These are phyloP conservation scores for Dothideomycetes sp. DNA, from an alignment of 2,329 filamentous ascomycete species.

Conservation along the genomic window DNA sequence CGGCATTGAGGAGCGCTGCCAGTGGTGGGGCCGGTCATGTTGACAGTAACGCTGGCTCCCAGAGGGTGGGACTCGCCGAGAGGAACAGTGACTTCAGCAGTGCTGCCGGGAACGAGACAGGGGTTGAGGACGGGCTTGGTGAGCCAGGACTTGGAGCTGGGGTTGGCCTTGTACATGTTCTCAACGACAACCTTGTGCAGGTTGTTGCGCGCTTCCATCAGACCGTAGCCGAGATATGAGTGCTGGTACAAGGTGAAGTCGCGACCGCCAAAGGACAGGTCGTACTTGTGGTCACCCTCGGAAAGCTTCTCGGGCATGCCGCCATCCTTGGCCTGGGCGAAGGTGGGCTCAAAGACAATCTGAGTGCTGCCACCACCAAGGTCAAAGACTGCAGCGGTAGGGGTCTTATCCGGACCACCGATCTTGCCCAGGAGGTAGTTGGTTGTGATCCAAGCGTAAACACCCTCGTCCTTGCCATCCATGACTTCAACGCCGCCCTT, in stretches of 20 bases:
- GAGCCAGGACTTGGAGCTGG: conserved; percentile 54
- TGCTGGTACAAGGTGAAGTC: conserved; percentile 94
- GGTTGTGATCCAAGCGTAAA: conserved; percentile 98
- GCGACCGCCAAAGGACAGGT: conserved; percentile 79
- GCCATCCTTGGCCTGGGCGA: conserved; percentile 60
- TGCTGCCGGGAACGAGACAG: conserved; percentile 75
- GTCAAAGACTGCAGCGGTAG: conserved; percentile 91
- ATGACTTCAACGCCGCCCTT: conserved; percentile 90
- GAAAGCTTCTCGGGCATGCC: conserved; percentile 79
- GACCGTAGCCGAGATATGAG: conserved; percentile 90
- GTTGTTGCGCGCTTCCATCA: conserved; percentile 88
- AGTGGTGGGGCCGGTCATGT: conserved; percentile 76
- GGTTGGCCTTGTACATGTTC: conserved; percentile 55
- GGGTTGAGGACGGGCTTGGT: conserved; percentile 67
- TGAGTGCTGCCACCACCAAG: conserved; percentile 95
- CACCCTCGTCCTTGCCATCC: conserved; percentile 93
- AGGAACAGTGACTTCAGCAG: conserved; percentile 62
- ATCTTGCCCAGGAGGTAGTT: conserved; percentile 99
- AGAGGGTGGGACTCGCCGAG: conserved; percentile 58
- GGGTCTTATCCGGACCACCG: conserved; percentile 78
- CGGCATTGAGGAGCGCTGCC: conserved; percentile 80
- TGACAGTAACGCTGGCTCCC: conserved; percentile 58
- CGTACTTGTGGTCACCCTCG: conserved; percentile 93
- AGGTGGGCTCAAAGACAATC: conserved; percentile 96
- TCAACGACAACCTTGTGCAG: conserved; percentile 70